phyloP scores from a whole-genome alignment of 164 flowering plant species.

The Echeveria elegans region DNA sequence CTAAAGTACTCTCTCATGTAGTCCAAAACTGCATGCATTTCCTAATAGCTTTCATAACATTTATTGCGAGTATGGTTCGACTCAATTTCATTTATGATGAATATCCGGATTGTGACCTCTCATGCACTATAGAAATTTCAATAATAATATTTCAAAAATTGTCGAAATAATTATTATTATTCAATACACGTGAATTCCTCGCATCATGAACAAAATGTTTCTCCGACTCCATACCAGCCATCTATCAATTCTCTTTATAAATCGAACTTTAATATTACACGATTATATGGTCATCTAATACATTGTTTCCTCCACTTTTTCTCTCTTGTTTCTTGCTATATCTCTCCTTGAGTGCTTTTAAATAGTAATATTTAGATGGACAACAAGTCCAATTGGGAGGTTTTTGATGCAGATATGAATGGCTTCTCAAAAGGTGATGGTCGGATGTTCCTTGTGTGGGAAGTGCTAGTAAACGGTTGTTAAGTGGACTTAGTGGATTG shows the following conservation, averaged over 20 bases:
- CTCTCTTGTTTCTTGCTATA: neutral
- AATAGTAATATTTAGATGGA: neutral
- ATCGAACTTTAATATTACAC: neutral
- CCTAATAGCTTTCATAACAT: neutral
- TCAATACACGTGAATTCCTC: neutral
- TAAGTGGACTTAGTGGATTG: conserved; percentile 43
- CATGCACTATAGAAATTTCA: neutral
- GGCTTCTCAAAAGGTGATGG: conserved; percentile 1
- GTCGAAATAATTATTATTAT: neutral
- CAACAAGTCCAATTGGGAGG: neutral
- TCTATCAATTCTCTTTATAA: neutral
- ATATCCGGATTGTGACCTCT: neutral
- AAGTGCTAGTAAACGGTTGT: conserved; percentile 44
- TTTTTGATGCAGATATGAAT: neutral
- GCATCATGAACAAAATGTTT: neutral
- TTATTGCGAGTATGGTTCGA: neutral
- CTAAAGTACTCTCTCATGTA: neutral
- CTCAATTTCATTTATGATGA: neutral
- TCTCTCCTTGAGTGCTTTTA: neutral
- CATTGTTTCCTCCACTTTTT: neutral
- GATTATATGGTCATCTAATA: neutral
- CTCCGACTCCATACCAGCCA: neutral
- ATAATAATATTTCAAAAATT: too few species aligned
- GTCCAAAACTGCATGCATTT: neutral
- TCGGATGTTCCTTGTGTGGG: conserved; percentile 46